Evolutionary conservation across 2,329 filamentous ascomycete species (phyloP), one percentile per base, ranked within the genome.

Genomic region (Polychaeton citri): DNA sequence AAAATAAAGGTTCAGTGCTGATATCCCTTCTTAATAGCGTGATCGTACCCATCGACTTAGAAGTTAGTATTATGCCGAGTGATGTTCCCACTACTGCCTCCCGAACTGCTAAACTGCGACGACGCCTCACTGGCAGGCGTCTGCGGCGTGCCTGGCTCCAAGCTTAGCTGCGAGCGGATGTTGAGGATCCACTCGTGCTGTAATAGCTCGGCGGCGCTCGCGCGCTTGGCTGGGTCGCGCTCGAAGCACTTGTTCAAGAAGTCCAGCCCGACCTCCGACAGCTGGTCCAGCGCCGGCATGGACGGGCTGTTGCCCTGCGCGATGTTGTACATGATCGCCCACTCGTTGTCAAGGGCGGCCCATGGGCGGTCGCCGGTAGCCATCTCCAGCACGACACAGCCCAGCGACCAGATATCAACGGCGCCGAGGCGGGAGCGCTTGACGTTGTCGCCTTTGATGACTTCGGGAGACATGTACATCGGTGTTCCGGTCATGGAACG

Each of bases 261-360:
- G 55, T 96, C 86, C 44, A 95, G 77, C 16, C 90, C 90, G 38
- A 75, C 62, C 0, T 79, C 72, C 52, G 82, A 90, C 44, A 98
- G 72, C 60, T 96, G 88, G 35, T 96, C 88, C 1, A 67, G 57
- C 1, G 74, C 70, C 2, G 90, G 90, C 38, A 95, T 69, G 54
- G 85, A 80, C 5, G 90, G 90, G 33, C 86, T 82, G 50, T 95
- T 93, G 45, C 90, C 90, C 56, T 94, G 88, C 1, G 90, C 90
- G 53, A 98, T 98, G 65, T 96, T 96, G 71, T 95, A 98, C 90
- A 98, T 98, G 64, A 98, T 96, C 30, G 90, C 90, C 86, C 87
- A 98, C 60, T 98, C 90, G 55, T 98, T 98, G 64, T 98, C 90
- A 32, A 96, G 76, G 45, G 80, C 85, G 18, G 86, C 85, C 90